phyloP scores from a whole-genome alignment of 495 filamentous ascomycete species.

The Trichoderma virens region DNA sequence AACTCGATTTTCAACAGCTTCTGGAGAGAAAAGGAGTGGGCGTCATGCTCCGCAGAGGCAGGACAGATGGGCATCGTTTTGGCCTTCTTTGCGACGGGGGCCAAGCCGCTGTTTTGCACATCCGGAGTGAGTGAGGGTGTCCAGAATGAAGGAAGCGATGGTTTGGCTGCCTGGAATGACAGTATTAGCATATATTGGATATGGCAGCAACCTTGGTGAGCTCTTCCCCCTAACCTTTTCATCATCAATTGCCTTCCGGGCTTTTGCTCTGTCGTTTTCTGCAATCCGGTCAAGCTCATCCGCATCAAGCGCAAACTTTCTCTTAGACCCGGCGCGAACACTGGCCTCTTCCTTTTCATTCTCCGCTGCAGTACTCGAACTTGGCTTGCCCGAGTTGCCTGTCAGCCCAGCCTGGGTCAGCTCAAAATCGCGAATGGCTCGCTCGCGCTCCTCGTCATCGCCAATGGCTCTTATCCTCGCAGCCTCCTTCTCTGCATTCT shows the following conservation, averaged over 20 bases:
- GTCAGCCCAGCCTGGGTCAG: conserved; percentile 63
- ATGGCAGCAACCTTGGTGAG: too few relatives aligned
- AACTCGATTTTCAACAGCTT: conserved; percentile 74
- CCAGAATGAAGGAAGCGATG: conserved; percentile 88
- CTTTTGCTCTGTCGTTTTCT: conserved; percentile 58
- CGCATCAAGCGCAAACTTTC: conserved; percentile 79
- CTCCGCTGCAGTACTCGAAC: conserved; percentile 10
- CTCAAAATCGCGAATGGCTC: conserved; percentile 56
- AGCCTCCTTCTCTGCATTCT: conserved; percentile 46
- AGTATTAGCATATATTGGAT: too few relatives aligned
- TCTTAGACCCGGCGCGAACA: conserved; percentile 45
- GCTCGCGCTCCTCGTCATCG: conserved; percentile 52
- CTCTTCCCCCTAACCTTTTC: conserved; percentile 55
- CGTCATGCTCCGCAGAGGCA: conserved; percentile 57
- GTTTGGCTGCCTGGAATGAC: conserved; percentile 58
- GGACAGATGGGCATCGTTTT: conserved; percentile 78
- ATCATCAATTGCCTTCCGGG: conserved; percentile 57
- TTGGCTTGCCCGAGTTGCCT: conserved; percentile 33
- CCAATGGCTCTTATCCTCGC: conserved; percentile 44
- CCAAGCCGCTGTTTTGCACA: conserved; percentile 36
- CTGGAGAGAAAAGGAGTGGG: conserved; percentile 77
- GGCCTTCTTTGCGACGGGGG: conserved; percentile 48
- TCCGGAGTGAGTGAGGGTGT: conserved; percentile 76
- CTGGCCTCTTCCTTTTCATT: conserved; percentile 27
- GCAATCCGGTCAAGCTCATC: conserved; percentile 68